Evolutionary conservation across 1,284 basidiomycete species (phyloP).

Genomic region (Fomitopsis palustris): DNA sequence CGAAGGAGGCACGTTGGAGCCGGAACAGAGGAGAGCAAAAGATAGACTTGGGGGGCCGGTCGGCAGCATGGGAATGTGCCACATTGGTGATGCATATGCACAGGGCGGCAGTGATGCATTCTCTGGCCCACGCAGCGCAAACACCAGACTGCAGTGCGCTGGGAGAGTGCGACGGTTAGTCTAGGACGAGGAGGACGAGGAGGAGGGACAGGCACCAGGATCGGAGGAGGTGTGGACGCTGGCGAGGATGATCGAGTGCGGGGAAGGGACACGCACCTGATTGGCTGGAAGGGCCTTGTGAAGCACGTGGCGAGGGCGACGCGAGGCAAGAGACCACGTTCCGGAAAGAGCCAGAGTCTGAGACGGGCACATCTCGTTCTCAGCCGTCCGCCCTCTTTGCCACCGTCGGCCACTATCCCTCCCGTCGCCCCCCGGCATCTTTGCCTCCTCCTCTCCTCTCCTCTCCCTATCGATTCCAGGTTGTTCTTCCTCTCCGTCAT

Average conservation of each 20-base stretch:
- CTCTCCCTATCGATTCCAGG: not conserved
- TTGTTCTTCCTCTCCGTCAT: not conserved
- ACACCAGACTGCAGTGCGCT: not conserved
- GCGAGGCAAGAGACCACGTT: conserved; percentile 1
- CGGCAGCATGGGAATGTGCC: not conserved
- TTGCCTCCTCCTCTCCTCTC: not conserved
- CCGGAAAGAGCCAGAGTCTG: not conserved
- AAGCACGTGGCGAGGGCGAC: not conserved
- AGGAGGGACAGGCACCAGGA: not conserved
- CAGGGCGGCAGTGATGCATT: not conserved
- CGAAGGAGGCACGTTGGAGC: not conserved
- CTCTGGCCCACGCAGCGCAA: not conserved
- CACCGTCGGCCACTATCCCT: not conserved
- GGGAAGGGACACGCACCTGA: not conserved
- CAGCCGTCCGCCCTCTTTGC: not conserved
- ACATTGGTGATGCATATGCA: conserved; percentile 1
- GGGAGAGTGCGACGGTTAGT: no score
- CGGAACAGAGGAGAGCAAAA: not conserved
- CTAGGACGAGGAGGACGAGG: not conserved
- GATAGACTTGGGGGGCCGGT: conserved; percentile 1
- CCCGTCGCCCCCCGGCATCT: not conserved
- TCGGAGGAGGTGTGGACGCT: not conserved
- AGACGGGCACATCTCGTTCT: not conserved
- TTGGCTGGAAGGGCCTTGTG: not conserved
- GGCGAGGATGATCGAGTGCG: not conserved